Percentiles rank a stretch among this genome's conserved stretches.
These are phyloP conservation scores for Alternaria alternata DNA, from an alignment of 2,329 filamentous ascomycete species.

Conservation along the genomic window DNA sequence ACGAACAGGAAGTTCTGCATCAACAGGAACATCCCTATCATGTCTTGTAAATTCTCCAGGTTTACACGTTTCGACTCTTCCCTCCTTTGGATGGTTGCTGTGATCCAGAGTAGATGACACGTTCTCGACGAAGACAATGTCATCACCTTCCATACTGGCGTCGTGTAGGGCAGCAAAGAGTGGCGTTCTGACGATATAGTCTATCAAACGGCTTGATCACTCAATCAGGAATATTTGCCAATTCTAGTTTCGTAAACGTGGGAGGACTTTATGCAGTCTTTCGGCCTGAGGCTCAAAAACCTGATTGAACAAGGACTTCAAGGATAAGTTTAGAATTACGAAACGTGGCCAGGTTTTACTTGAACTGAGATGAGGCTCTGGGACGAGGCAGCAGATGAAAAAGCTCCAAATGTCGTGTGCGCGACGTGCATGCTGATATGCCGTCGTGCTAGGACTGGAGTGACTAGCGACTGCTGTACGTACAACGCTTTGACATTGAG, in stretches of 20 bases:
- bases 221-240: neutral
- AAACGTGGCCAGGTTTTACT: neutral
- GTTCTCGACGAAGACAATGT: constrained; percentile 23
- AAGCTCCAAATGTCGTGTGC: neutral
- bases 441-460: neutral
- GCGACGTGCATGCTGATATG: neutral
- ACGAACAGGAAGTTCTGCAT: neutral
- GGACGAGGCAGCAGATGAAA: neutral
- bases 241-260: neutral
- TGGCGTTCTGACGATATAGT: neutral
- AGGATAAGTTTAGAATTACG: neutral
- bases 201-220: fast-evolving
- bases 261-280: neutral
- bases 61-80: neutral
- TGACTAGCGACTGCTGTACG: no score
- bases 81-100: neutral
- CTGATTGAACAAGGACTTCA: neutral
- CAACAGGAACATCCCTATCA: no score
- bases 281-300: neutral
- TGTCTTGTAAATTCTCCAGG: neutral
- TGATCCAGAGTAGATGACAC: constrained; percentile 1
- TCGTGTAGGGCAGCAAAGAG: neutral
- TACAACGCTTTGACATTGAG: no score
- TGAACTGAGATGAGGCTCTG: neutral
- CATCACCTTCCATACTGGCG: constrained; percentile 14